Conservation (phyloP, 2,329 filamentous ascomycete genomes). For the Epichloe bromicola region DNA sequence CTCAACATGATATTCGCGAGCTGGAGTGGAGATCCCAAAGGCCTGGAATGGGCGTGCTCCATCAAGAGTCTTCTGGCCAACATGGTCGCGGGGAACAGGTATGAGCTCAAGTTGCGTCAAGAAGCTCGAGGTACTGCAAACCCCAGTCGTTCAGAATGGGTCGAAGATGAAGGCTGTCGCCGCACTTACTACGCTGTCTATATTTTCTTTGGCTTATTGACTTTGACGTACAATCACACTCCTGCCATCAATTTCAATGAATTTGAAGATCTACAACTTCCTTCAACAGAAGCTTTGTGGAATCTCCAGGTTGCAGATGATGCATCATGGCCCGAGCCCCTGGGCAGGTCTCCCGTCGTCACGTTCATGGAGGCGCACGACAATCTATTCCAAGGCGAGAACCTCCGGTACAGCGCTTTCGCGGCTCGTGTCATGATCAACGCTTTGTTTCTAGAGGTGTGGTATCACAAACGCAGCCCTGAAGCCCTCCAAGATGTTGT, state of each 20-base stretch:
- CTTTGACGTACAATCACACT: slow-evolving; percentile 93
- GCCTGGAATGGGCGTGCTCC: slow-evolving; percentile 95
- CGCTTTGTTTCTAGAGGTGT: slow-evolving; percentile 92
- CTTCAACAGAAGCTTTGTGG: slow-evolving; percentile 90
- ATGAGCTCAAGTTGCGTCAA: slow-evolving; percentile 85
- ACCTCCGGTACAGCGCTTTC: slow-evolving; percentile 86
- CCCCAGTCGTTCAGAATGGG: slow-evolving; percentile 80
- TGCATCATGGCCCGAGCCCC: slow-evolving; percentile 67
- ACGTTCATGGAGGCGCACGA: slow-evolving; percentile 93
- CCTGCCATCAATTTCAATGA: slow-evolving; percentile 97
- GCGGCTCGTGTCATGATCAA: slow-evolving; percentile 98
- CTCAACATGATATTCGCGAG: slow-evolving; percentile 98
- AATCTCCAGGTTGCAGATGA: slow-evolving; percentile 72
- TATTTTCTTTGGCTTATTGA: slow-evolving; percentile 94
- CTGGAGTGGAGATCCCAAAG: slow-evolving; percentile 97
- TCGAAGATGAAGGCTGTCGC: slow-evolving; percentile 90
- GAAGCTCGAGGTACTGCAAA: slow-evolving; percentile 68
- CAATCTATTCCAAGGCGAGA: slow-evolving; percentile 87
- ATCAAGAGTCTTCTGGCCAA: slow-evolving; percentile 97
- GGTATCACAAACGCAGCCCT: slow-evolving; percentile 98
- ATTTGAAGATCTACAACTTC: slow-evolving; percentile 84
- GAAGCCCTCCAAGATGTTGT: slow-evolving; percentile 94
- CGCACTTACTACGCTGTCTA: slow-evolving; percentile 98
- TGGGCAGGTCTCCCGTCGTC: slow-evolving; percentile 57
- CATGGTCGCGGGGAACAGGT: slow-evolving; percentile 95